Evolutionary conservation across 495 filamentous ascomycete species (phyloP).

Genomic region (Neurospora hispaniola): DNA sequence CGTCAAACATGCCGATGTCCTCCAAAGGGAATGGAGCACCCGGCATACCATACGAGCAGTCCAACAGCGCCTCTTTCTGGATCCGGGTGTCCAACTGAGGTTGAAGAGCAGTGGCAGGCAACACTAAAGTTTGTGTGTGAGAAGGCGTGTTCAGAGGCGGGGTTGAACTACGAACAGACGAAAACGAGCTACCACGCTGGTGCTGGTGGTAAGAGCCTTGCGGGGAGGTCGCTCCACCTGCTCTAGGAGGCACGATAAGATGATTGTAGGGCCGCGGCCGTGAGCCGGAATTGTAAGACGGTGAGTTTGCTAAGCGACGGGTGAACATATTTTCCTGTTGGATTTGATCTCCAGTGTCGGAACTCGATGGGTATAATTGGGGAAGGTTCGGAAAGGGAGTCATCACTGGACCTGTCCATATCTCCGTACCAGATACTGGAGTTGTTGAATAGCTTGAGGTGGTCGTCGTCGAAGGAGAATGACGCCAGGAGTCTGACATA

Average conservation of each 20-base stretch:
- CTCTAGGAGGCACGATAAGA: neutral
- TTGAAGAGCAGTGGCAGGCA: conserved; percentile 15
- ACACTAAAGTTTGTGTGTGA: conserved; percentile 31
- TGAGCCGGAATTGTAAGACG: neutral
- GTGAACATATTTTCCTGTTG: neutral
- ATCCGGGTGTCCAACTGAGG: conserved; percentile 14
- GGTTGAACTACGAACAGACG: conserved; percentile 32
- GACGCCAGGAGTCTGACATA: neutral
- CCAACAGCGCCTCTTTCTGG: conserved; percentile 23
- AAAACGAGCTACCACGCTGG: conserved; percentile 16
- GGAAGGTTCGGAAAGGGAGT: neutral
- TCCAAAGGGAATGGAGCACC: conserved; percentile 7
- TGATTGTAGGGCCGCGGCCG: neutral
- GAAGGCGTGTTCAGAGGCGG: conserved; percentile 31
- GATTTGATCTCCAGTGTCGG: neutral
- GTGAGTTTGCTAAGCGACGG: neutral
- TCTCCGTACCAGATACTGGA: neutral
- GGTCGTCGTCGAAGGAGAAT: neutral
- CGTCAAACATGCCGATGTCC: conserved; percentile 9
- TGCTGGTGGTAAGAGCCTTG: conserved; percentile 7
- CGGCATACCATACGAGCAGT: conserved; percentile 7
- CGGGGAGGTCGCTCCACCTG: neutral
- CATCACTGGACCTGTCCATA: neutral
- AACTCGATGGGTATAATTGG: neutral
- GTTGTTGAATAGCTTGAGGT: neutral